A percentile compares a stretch with the other conserved stretches of the same genome.
Evolutionary conservation across 108 stramenopile genomes (phyloP).

Genomic region (Stephanodiscus triporus): DNA sequence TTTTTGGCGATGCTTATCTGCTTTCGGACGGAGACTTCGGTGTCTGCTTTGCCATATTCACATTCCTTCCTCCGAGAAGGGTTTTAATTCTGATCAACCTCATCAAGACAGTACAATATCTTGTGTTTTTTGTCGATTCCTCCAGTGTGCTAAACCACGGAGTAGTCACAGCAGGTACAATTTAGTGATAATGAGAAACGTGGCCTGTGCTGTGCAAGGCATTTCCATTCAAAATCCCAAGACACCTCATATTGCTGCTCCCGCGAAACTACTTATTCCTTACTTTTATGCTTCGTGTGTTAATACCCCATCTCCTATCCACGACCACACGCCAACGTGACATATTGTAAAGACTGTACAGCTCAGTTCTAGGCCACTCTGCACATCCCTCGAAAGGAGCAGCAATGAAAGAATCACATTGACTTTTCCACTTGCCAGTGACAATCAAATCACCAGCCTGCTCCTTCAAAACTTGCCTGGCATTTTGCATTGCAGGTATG

Average conservation of each 20-base stretch:
- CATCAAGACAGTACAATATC: background rate
- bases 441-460: slow-evolving; percentile 6
- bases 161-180: background rate
- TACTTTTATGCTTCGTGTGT: background rate
- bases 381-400: slow-evolving; percentile 18
- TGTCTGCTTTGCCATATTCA: too few relatives aligned
- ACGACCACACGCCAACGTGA: slow-evolving; percentile 11
- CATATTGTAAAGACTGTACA: slow-evolving; percentile 16
- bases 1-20: too few relatives aligned
- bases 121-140: background rate
- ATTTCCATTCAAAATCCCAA: background rate
- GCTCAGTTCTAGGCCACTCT: background rate
- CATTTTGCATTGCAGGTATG: background rate
- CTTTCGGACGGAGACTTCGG: too few relatives aligned
- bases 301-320: slow-evolving; percentile 12
- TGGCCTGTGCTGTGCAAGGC: background rate
- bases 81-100: too few relatives aligned
- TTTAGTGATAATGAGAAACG: background rate
- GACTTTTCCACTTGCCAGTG: background rate
- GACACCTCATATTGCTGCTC: background rate
- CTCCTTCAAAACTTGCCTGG: background rate
- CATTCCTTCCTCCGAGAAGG: too few relatives aligned
- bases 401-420: slow-evolving; percentile 10
- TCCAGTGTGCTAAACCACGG: background rate
- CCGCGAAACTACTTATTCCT: background rate